Evolutionary conservation across 2,329 filamentous ascomycete species (phyloP), one percentile per base, ranked within the genome.

Genomic region (Trichophyton schoenleinii): DNA sequence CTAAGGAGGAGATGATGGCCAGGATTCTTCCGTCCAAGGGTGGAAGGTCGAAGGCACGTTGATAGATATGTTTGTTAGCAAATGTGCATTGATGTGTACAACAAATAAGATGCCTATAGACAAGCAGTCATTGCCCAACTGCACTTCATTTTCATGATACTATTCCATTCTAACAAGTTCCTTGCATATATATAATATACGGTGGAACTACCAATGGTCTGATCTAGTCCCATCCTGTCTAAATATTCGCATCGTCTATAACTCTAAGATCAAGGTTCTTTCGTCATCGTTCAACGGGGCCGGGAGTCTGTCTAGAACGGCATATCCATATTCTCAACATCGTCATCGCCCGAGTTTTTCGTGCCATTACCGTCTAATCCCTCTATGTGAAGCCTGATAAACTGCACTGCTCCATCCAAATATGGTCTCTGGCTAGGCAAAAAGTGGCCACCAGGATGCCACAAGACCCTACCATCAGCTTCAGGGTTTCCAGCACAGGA

Each of bases 1-100:
- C 95, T 61, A 97, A 97, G 81, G 94, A 99, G 78, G 94, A 99
- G 81, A 99, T 99, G 94, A 99, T 99, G 94, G 94, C 94, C 46
- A 83, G 91, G 63, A 97, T 99, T 70, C 87, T 94, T 74, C 89
- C 89, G 1, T 67, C 73, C 28, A 72, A 72, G 60, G 73, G 74
- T 60, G 74, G 38, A 28, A 42, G 28, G 22, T 9, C 55, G 18
- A 58, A 44, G 55, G 55, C 55, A 13, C 36, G 55, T 41, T 58
- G 31, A 58, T 41, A 58, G 8, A 41, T 22, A 58, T 22, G 20
- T 5, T 42, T 4, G 18, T 41, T 34, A 44, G 34, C 52, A 34
- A 22, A 36, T 11, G 34, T 20, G 18, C 36, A 57, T 57, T 38
- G 52, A 36, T 9, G n/a, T 41, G 36, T 58, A 13, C 11, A 58